A percentile compares a stretch with the other conserved stretches of the same genome.
phyloP scores from a whole-genome alignment of 768 basidiomycete genomes.

The Mycena galopus region DNA sequence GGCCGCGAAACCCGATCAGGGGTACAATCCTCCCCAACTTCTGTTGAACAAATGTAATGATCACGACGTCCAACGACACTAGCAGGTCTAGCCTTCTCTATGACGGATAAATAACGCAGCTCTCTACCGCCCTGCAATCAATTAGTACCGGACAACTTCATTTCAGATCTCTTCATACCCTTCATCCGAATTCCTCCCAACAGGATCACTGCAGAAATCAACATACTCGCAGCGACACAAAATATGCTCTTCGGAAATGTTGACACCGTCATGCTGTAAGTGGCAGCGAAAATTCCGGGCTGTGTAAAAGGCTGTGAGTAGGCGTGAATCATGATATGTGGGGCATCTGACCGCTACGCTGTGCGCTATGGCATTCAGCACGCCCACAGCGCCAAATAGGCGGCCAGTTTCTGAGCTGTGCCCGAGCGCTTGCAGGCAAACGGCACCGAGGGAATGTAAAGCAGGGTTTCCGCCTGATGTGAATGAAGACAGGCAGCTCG shows the following conservation, averaged over 20 bases:
- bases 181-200: conserved; percentile 42
- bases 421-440: conserved; percentile 71
- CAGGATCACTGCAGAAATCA: conserved; percentile 62
- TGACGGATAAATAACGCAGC: not conserved
- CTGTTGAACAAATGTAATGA: not conserved
- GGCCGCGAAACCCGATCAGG: not conserved
- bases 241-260: conserved; percentile 80
- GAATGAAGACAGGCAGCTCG: conserved; percentile 74
- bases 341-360: conserved; percentile 60
- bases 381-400: conserved; percentile 79
- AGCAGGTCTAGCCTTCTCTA: too few species aligned
- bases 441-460: conserved; percentile 76
- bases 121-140: conserved; percentile 4
- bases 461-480: conserved; percentile 76
- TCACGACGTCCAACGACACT: not conserved
- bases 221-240: conserved; percentile 66
- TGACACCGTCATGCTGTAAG: conserved; percentile 75
- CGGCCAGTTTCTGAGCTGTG: conserved; percentile 64
- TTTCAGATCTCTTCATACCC: not conserved
- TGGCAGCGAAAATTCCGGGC: conserved; percentile 78
- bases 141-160: not conserved
- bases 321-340: not conserved
- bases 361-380: conserved; percentile 75
- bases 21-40: too few species aligned
- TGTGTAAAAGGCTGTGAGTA: conserved; percentile 44